Percentiles rank a stretch among this genome's conserved stretches.
Conservation (phyloP, 805 yeast species). For the Isabelozyma gotoi region DNA sequence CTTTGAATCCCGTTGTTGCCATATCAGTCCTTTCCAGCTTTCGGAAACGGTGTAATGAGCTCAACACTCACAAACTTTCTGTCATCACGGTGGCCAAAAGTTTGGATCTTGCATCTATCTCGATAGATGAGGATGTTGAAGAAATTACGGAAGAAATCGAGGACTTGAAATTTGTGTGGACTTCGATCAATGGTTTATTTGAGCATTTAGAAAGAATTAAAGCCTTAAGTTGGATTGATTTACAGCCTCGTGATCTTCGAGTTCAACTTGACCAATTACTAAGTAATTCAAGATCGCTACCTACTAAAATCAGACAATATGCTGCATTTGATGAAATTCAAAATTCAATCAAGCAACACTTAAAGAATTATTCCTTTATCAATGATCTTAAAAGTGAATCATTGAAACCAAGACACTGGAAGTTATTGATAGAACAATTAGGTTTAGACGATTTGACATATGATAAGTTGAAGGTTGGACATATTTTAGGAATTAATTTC, state of each 20-base stretch:
- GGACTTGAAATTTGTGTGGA: conserved; percentile 66
- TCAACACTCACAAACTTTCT: conserved; percentile 4
- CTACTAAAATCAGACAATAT: conserved; percentile 61
- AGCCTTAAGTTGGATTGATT: conserved; percentile 46
- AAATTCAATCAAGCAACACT: conserved; percentile 36
- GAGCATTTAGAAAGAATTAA: conserved; percentile 44
- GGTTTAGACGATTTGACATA: conserved; percentile 17
- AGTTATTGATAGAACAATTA: conserved; percentile 36
- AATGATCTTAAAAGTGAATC: conserved; percentile 53
- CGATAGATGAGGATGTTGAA: conserved; percentile 27
- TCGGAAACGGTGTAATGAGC: conserved; percentile 11
- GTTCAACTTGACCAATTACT: conserved; percentile 51
- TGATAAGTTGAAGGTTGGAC: conserved; percentile 47
- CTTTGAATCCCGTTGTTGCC: conserved; percentile 43
- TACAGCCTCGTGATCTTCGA: conserved; percentile 46
- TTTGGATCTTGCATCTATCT: conserved; percentile 12
- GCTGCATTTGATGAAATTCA: conserved; percentile 66
- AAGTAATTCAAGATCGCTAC: conserved; percentile 48
- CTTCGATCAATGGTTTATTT: conserved; percentile 53
- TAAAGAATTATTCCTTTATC: conserved; percentile 39
- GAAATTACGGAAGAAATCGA: conserved; percentile 46
- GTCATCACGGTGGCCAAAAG: conserved; percentile 1
- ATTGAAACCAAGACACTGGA: conserved; percentile 70
- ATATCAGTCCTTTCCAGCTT: conserved; percentile 32
- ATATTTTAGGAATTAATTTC: conserved; percentile 61